Percentiles rank a stretch among this genome's conserved stretches.
These are phyloP conservation scores for Aechmea fasciata DNA, from an alignment of 176 grass and related monocot genomes.

Conservation along the genomic window DNA sequence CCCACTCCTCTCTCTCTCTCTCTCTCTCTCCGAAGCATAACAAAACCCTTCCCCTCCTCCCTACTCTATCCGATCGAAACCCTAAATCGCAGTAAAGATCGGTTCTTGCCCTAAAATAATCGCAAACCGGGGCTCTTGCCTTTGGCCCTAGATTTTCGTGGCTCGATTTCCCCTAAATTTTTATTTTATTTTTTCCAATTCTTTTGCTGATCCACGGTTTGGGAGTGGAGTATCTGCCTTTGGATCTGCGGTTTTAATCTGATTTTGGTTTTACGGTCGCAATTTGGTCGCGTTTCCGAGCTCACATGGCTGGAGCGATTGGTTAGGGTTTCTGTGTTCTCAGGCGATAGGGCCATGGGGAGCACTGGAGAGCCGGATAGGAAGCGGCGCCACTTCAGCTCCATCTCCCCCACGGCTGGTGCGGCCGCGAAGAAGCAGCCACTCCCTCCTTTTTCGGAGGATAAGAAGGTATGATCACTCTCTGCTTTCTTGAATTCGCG, in stretches of 20 bases:
- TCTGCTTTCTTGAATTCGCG: neutral
- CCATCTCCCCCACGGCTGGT: slow-evolving; percentile 39
- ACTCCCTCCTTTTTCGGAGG: slow-evolving; percentile 39
- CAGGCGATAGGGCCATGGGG: slow-evolving; percentile 40
- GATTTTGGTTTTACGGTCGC: neutral
- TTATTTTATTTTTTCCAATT: neutral
- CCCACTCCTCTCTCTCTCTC: neutral
- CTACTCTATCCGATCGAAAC: neutral
- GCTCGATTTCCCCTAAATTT: neutral
- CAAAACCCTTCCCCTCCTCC: slow-evolving; percentile 1
- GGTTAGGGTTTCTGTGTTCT: slow-evolving; percentile 29
- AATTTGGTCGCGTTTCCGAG: neutral
- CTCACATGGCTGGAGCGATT: slow-evolving; percentile 13
- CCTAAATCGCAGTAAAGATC: neutral
- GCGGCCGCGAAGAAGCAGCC: slow-evolving; percentile 40
- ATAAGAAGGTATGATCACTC: slow-evolving; percentile 50
- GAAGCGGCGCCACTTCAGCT: slow-evolving; percentile 48
- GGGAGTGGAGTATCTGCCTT: neutral
- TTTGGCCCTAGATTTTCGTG: neutral
- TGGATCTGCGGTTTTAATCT: neutral
- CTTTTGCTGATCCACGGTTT: neutral
- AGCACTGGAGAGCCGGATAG: slow-evolving; percentile 51
- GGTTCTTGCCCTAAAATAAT: neutral
- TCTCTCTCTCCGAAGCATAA: neutral
- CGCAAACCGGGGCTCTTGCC: neutral